Evolutionary conservation across 768 basidiomycete species (phyloP).

Genomic region (Amanita fuliginea): DNA sequence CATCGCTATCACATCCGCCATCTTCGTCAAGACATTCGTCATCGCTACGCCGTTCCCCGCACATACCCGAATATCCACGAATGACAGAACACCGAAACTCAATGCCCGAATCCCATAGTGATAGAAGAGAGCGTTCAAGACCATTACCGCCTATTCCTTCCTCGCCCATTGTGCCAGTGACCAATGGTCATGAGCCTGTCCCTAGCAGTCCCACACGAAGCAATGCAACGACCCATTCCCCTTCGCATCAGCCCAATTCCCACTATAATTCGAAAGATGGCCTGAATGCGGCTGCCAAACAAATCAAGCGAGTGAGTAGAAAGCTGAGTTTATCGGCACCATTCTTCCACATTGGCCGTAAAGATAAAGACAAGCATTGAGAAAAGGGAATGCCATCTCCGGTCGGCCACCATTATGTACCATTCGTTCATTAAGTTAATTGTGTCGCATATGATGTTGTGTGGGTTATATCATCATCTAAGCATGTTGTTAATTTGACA

Average conservation of each 20-base stretch:
- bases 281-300: neutral
- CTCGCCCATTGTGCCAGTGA: neutral
- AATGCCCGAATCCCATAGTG: neutral
- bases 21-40: neutral
- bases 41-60: neutral
- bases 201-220: neutral
- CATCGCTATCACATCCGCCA: neutral
- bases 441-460: neutral
- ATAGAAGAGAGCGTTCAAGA: neutral
- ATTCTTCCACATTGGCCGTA: constrained; percentile 46
- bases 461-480: neutral
- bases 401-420: constrained; percentile 3
- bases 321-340: constrained; percentile 63
- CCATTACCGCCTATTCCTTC: constrained; percentile 4
- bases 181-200: neutral
- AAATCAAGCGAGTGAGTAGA: constrained; percentile 28
- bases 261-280: neutral
- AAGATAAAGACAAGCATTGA: constrained; percentile 30
- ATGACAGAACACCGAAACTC: constrained; percentile 4
- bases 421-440: neutral
- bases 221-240: neutral
- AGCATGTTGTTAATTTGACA: neutral
- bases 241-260: neutral
- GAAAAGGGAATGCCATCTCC: constrained; percentile 10
- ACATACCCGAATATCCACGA: neutral